Evolutionary conservation across 345 rosid genomes (phyloP).

Genomic region (Toxicodendron radicans): DNA sequence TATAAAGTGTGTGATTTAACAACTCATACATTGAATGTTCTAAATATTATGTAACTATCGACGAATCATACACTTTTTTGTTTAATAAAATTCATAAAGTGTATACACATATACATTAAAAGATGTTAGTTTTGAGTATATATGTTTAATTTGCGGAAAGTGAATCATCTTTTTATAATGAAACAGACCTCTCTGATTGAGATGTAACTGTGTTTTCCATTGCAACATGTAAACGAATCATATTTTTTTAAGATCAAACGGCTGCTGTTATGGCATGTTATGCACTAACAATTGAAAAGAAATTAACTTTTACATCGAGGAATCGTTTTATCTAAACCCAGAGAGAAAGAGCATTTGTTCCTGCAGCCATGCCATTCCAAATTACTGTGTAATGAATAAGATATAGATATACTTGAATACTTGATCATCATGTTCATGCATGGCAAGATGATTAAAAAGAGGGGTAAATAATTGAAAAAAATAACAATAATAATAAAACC

Average conservation of each 20-base stretch:
- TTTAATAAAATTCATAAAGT: no score
- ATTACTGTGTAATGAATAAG: neutral
- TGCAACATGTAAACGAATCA: neutral
- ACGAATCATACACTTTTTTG: no score
- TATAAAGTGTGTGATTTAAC: no score
- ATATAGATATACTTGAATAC: neutral
- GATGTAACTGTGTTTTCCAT: no score
- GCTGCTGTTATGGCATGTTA: neutral
- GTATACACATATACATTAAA: no score
- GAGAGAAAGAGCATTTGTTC: slow-evolving; percentile 20
- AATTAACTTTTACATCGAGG: neutral
- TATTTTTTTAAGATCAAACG: neutral
- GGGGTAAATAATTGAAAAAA: neutral
- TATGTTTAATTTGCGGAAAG: no score
- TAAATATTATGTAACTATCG: no score
- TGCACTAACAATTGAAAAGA: neutral
- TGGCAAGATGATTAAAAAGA: neutral
- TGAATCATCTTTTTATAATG: no score
- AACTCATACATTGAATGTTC: no score
- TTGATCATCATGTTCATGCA: neutral
- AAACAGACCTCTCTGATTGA: no score
- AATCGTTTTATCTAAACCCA: slow-evolving; percentile 7
- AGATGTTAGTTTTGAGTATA: no score
- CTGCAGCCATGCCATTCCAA: neutral
- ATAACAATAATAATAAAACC: no score